Evolutionary conservation across 768 basidiomycete genomes (phyloP), one percentile per base, ranked within the genome.

Genomic region (Stropharia rugosoannulata): DNA sequence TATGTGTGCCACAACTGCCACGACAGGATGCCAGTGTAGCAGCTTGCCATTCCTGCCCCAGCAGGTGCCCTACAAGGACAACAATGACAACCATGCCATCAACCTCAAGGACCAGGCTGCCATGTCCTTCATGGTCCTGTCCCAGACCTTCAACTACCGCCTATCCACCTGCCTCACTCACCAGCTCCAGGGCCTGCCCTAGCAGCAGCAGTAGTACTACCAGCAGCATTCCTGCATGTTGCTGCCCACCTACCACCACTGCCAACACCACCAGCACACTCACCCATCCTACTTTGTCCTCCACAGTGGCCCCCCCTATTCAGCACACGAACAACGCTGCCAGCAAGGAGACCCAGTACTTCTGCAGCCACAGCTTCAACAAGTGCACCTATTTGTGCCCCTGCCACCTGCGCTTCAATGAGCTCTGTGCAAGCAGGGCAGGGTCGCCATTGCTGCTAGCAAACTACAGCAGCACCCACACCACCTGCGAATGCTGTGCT

Each of bases 281-380:
- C 44, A 18, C 60, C 70, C 72, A 19, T 59, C 75, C 56, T 78
- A 74, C 59, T 63, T 76, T 19, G 67, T 71, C 6, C 72, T 73
- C 0, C 75, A 76, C 58, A 66, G 73, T 70, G 82, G 81, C n/a
- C 11, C 77, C 91, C 36, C 83, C 84, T 53, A 86, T 93, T 6
- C 90, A 91, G 69, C 89, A 93, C 74, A 94, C 92, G 0, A 91
- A 94, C 73, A 91, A 94, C 66, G 92, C 92, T 12, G 89, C 90
- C 1, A 91, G n/a, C n/a, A n/a, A n/a, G n/a, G n/a, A n/a, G n/a
- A n/a, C n/a, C n/a, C n/a, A n/a, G n/a, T n/a, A n/a, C 68, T 85
- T 94, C 54, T 89, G 92, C 19, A 80, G 92, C 38, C 80, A 90
- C 8, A 93, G 92, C 74, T 90, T 88, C 79, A 94, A 94, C 73